Percentiles rank a stretch among this genome's conserved stretches.
These are phyloP conservation scores for Trametes versicolor DNA, from an alignment of 1,284 basidiomycete genomes.

Conservation along the genomic window DNA sequence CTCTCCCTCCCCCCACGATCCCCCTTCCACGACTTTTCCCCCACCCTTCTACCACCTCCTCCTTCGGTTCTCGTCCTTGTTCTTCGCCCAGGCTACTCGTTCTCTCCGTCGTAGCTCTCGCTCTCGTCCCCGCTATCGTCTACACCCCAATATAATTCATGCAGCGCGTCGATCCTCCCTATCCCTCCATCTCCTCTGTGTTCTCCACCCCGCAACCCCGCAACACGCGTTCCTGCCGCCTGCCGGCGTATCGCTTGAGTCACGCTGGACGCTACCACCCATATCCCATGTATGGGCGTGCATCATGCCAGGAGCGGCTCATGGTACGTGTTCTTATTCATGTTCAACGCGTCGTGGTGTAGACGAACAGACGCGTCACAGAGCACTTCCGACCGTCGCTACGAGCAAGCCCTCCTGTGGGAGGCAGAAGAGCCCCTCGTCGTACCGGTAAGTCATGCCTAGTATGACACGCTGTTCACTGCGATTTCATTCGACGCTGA, in stretches of 20 bases:
- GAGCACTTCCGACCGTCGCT: slow-evolving; percentile 22
- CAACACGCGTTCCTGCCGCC: slow-evolving; percentile 27
- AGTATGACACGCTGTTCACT: not conserved
- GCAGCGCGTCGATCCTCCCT: slow-evolving; percentile 30
- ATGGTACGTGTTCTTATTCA: slow-evolving; percentile 36
- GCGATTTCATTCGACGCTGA: too few relatives aligned
- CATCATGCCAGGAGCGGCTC: slow-evolving; percentile 23
- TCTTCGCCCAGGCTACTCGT: not conserved
- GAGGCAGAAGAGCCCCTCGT: slow-evolving; percentile 8
- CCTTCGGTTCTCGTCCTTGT: not conserved
- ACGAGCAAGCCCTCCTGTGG: slow-evolving; percentile 13
- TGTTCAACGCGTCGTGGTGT: not conserved
- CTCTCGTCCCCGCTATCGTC: not conserved
- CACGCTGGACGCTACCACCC: slow-evolving; percentile 36
- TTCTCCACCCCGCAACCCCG: slow-evolving; percentile 7
- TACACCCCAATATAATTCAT: slow-evolving; percentile 25
- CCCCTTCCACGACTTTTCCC: not conserved
- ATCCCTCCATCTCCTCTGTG: slow-evolving; percentile 28
- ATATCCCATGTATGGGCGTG: slow-evolving; percentile 29
- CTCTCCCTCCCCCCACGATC: not conserved
- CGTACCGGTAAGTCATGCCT: slow-evolving; percentile 10
- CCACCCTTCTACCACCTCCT: not conserved
- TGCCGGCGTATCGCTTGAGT: slow-evolving; percentile 36
- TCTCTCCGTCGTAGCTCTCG: not conserved
- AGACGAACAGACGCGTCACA: slow-evolving; percentile 1